Percentiles rank a stretch among this genome's conserved stretches.
Conservation (phyloP, 805 yeast genomes). For the Cyberlindnera maclurae region DNA sequence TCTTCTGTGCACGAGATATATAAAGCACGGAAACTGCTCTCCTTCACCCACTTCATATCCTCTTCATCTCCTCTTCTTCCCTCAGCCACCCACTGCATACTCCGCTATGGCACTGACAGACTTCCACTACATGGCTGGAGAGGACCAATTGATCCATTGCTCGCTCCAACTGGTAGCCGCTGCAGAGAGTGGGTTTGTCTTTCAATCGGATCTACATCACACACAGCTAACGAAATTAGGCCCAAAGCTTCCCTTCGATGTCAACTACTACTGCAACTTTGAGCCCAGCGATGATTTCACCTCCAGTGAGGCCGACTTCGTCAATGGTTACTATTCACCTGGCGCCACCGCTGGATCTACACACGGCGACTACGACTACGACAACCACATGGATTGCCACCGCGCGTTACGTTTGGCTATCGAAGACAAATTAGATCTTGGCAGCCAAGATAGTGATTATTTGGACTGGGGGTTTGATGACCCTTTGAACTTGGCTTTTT, state of each 20-base stretch:
- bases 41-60: too few species aligned
- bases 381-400: background rate
- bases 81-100: too few species aligned
- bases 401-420: background rate
- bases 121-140: conserved; percentile 1
- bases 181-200: conserved; percentile 4
- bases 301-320: conserved; percentile 11
- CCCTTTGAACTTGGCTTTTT: background rate
- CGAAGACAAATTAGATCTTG: background rate
- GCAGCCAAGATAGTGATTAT: background rate
- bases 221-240: conserved; percentile 1
- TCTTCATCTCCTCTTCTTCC: too few species aligned
- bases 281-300: conserved; percentile 21
- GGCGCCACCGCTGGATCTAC: background rate
- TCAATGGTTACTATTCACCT: conserved; percentile 13
- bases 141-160: background rate
- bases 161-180: conserved; percentile 4
- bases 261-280: conserved; percentile 18
- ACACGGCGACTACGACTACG: background rate
- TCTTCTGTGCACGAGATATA: too few species aligned
- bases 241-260: conserved; percentile 19
- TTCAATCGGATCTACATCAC: background rate
- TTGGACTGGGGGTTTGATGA: background rate
- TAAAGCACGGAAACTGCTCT: too few species aligned
- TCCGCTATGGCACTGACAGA: conserved; percentile 3